These are phyloP conservation scores for Yamadazyma pseudoaaseri DNA, from an alignment of 1,139 yeast genomes.

Conservation along the genomic window DNA sequence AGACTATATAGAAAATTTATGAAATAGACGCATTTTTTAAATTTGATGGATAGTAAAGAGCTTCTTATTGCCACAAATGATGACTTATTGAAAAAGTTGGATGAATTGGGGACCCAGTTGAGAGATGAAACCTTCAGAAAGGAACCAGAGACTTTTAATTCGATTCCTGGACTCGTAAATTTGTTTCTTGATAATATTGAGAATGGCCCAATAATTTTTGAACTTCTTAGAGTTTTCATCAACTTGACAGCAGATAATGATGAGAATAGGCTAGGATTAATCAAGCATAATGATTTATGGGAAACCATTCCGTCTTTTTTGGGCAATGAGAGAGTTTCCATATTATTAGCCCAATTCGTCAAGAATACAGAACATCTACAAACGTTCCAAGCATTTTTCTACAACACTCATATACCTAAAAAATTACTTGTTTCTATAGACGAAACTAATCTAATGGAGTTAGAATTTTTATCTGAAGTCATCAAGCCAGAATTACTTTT, in stretches of 20 bases:
- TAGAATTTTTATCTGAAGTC: conserved; percentile 13
- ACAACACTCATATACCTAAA: conserved; percentile 8
- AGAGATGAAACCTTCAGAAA: conserved; percentile 25
- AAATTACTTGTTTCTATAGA: conserved; percentile 3
- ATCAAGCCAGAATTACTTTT: conserved; percentile 12
- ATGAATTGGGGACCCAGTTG: conserved; percentile 26
- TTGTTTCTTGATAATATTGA: conserved; percentile 6
- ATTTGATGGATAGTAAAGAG: too few species aligned
- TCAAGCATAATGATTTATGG: conserved; percentile 23
- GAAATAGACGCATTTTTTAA: conserved; percentile 5
- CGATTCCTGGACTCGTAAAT: conserved; percentile 10
- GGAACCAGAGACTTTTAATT: conserved; percentile 10
- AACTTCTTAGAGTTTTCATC: conserved; percentile 28
- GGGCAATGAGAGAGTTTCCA: conserved; percentile 15
- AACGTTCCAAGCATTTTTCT: conserved; percentile 18
- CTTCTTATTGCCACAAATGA: too few species aligned
- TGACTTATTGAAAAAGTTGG: conserved; percentile 6
- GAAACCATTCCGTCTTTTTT: not conserved
- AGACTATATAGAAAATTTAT: not conserved
- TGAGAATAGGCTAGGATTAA: conserved; percentile 25
- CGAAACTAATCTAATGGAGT: conserved; percentile 3
- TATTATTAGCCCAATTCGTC: conserved; percentile 36
- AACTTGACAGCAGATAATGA: conserved; percentile 41
- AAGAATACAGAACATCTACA: conserved; percentile 24
- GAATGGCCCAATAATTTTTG: conserved; percentile 12